Evolutionary conservation across 2,329 filamentous ascomycete genomes (phyloP).

Genomic region (Parastagonospora nodorum): DNA sequence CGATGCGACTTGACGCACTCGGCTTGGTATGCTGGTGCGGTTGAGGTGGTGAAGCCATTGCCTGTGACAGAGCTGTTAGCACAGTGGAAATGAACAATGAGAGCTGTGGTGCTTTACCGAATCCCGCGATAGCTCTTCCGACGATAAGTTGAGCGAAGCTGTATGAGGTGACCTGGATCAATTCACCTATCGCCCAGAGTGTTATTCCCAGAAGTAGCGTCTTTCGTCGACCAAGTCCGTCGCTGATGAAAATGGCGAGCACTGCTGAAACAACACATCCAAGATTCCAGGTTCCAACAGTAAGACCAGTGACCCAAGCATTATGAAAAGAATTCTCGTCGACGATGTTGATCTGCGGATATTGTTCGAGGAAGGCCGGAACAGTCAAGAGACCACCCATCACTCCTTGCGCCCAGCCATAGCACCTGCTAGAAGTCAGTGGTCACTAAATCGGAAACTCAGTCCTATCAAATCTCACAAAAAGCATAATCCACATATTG

Average conservation of each 20-base stretch:
- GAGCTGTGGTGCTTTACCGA: conserved; percentile 47
- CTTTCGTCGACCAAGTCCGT: conserved; percentile 55
- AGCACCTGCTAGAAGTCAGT: conserved; percentile 43
- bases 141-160: conserved; percentile 57
- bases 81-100: not conserved
- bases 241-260: conserved; percentile 55
- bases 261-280: conserved; percentile 65
- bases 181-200: conserved; percentile 56
- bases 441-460: not conserved
- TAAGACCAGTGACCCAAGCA: conserved; percentile 35
- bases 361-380: conserved; percentile 58
- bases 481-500: conserved; percentile 34
- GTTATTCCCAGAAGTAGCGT: conserved; percentile 56
- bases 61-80: conserved; percentile 33
- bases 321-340: conserved; percentile 22
- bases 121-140: conserved; percentile 55
- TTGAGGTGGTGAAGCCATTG: conserved; percentile 59
- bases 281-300: conserved; percentile 45
- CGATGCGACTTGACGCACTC: conserved; percentile 52
- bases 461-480: conserved; percentile 15
- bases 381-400: conserved; percentile 73
- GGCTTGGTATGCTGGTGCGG: conserved; percentile 59
- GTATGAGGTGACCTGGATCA: conserved; percentile 55
- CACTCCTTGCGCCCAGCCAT: conserved; percentile 70
- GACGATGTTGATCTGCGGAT: conserved; percentile 34